Evolutionary conservation across 73 alveolate species (phyloP).

Genomic region (Symbiodinium pilosum): DNA sequence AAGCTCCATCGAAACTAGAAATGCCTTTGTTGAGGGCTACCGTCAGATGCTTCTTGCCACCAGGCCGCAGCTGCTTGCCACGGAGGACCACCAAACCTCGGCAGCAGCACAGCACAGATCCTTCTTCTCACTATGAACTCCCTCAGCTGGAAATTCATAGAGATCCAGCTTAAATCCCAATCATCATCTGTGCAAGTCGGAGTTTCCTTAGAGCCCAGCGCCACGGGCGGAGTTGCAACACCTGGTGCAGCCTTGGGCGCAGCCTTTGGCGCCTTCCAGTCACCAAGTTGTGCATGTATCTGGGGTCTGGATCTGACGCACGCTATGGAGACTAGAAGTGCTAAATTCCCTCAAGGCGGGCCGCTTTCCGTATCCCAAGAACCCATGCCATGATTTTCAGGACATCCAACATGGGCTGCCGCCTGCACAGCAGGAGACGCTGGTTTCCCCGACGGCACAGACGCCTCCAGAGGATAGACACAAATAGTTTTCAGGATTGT

Average conservation of each 20-base stretch:
- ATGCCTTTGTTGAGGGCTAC: too few species aligned
- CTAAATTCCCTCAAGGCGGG: too few species aligned
- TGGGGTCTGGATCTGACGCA: too few species aligned
- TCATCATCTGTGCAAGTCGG: background rate
- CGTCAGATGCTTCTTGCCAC: background rate
- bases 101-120: background rate
- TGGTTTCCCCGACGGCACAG: background rate
- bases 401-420: background rate
- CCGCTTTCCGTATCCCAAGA: too few species aligned
- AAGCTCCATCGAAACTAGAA: too few species aligned
- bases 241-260: background rate
- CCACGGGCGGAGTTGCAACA: background rate
- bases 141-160: too few species aligned
- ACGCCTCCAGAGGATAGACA: background rate
- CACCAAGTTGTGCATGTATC: too few species aligned
- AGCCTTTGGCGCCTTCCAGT: too few species aligned
- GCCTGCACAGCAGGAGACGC: background rate
- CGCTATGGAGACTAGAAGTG: too few species aligned
- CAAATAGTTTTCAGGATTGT: too few species aligned
- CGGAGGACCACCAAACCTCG: background rate
- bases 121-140: background rate
- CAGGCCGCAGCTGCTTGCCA: background rate
- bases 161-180: too few species aligned
- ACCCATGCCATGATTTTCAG: too few species aligned
- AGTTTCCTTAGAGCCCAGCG: background rate